These are phyloP conservation scores for Geotrichum klebahnii DNA, from an alignment of 1,139 yeast genomes.

Conservation along the genomic window DNA sequence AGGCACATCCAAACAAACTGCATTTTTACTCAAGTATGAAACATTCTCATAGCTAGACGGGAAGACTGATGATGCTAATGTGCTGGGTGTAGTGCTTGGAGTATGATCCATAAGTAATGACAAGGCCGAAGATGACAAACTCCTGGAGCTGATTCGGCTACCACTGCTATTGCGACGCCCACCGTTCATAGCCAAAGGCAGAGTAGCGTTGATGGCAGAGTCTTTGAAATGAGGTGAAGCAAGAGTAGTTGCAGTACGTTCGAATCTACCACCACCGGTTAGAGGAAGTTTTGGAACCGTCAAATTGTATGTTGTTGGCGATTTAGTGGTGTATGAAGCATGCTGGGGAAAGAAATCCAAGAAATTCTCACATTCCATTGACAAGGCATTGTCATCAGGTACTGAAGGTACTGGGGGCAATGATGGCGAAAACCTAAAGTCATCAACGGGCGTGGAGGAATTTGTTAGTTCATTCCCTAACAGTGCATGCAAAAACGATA, in stretches of 20 bases:
- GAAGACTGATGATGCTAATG: not conserved
- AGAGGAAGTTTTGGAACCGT: not conserved
- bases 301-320: no score
- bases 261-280: not conserved
- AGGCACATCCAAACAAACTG: conserved; percentile 12
- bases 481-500: not conserved
- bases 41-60: conserved; percentile 5
- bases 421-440: not conserved
- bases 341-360: not conserved
- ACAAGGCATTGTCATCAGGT: not conserved
- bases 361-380: conserved; percentile 1
- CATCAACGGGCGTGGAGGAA: not conserved
- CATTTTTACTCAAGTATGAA: conserved; percentile 7
- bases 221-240: not conserved
- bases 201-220: not conserved
- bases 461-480: not conserved
- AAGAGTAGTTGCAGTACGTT: conserved; percentile 3
- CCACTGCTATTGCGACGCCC: not conserved
- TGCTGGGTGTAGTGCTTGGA: not conserved
- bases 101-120: conserved; percentile 4
- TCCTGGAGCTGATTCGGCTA: not conserved
- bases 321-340: no score
- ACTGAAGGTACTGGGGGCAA: no score
- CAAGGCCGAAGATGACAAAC: not conserved
- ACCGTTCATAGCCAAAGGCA: not conserved